Evolutionary conservation across 805 yeast genomes (phyloP).

Genomic region (Saccharomycopsis fodiens): DNA sequence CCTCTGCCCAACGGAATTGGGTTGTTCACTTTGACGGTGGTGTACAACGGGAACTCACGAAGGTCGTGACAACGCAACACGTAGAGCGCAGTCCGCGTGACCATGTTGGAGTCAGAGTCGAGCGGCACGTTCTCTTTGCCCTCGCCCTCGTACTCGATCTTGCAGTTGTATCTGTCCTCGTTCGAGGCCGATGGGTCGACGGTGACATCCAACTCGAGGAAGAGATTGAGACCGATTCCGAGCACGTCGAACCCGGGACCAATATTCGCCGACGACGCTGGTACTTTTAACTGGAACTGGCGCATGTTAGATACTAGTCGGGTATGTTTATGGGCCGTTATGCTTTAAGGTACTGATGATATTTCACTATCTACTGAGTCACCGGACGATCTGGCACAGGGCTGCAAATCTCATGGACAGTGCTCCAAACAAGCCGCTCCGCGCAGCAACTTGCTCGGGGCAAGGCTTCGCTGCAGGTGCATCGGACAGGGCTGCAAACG

Average conservation of each 20-base stretch:
- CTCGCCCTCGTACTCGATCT: conserved; percentile 65
- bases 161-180: conserved; percentile 60
- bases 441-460: too few relatives aligned
- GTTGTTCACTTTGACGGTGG: conserved; percentile 70
- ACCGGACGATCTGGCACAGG: too few relatives aligned
- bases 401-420: too few relatives aligned
- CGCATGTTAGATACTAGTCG: too few relatives aligned
- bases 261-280: conserved; percentile 96
- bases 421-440: too few relatives aligned
- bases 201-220: conserved; percentile 58
- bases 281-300: conserved; percentile 62
- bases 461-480: too few relatives aligned
- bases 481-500: too few relatives aligned
- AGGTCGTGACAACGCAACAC: conserved; percentile 80
- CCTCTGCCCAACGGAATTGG: conserved; percentile 98
- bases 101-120: conserved; percentile 68
- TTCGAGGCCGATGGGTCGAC: conserved; percentile 43
- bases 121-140: conserved; percentile 80
- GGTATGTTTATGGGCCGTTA: too few relatives aligned
- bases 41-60: conserved; percentile 73
- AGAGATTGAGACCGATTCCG: conserved; percentile 81
- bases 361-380: too few relatives aligned
- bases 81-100: conserved; percentile 89
- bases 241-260: conserved; percentile 98
- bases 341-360: too few relatives aligned